Evolutionary conservation across 306 rosid genomes (phyloP).

Genomic region (Vigna trinervia): DNA sequence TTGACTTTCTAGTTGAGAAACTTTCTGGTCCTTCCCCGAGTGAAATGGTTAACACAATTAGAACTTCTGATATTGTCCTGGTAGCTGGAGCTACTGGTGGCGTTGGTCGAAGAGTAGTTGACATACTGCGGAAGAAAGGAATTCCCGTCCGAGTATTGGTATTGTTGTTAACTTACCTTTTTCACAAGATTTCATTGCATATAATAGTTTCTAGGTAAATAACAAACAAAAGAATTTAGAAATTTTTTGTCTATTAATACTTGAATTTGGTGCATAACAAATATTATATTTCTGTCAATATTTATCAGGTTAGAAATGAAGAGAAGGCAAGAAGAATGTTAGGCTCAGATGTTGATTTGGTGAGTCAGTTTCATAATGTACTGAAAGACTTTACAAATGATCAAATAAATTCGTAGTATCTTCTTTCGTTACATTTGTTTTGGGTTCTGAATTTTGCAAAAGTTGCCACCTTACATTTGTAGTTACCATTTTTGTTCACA

Average conservation of each 20-base stretch:
- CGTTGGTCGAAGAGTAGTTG: conserved; percentile 93
- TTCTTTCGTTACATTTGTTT: conserved; percentile 7
- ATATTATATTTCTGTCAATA: conserved; percentile 34
- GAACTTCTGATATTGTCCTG: conserved; percentile 74
- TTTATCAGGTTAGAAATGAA: conserved; percentile 83
- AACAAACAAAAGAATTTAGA: not conserved
- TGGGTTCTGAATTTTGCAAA: conserved; percentile 12
- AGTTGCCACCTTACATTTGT: conserved; percentile 10
- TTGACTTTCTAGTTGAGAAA: conserved; percentile 79
- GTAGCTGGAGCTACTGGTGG: conserved; percentile 99
- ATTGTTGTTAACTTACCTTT: conserved; percentile 45
- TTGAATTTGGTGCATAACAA: not conserved
- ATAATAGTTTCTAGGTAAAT: not conserved
- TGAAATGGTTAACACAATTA: conserved; percentile 63
- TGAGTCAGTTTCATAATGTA: conserved; percentile 50
- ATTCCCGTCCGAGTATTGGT: conserved; percentile 87
- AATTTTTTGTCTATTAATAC: not conserved
- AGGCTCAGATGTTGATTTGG: conserved; percentile 90
- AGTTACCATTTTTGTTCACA: conserved; percentile 22
- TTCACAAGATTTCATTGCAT: conserved; percentile 8
- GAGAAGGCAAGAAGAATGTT: conserved; percentile 88
- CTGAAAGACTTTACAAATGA: conserved; percentile 14
- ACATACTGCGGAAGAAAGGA: conserved; percentile 73
- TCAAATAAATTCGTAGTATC: conserved; percentile 10
- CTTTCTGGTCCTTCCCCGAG: conserved; percentile 66